Conservation (phyloP, 1,284 basidiomycete genomes). For the Kalmanozyma brasiliensis region DNA sequence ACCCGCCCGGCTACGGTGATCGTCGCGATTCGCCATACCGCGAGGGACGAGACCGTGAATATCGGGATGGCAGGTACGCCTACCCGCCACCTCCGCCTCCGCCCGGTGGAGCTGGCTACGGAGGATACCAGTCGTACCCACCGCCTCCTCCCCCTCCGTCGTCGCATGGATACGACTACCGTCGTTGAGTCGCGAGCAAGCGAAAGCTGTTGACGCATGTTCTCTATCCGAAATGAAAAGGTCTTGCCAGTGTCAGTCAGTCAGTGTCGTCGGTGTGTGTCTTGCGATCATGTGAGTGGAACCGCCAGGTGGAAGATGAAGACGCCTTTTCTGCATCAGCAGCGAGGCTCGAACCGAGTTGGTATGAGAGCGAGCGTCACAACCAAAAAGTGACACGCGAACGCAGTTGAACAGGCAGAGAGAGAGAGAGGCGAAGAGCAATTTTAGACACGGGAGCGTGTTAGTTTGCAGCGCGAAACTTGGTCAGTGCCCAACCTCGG, state of each 20-base stretch:
- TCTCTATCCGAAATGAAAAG: not conserved
- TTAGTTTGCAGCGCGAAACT: not conserved
- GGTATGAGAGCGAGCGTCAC: no score
- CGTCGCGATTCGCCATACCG: slow-evolving; percentile 42
- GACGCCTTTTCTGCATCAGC: no score
- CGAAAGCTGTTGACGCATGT: no score
- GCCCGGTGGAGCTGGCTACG: slow-evolving; percentile 27
- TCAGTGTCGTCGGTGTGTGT: no score
- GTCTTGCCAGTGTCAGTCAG: no score
- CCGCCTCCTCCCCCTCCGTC: slow-evolving; percentile 24
- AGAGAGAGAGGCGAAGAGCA: no score
- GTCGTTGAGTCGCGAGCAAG: slow-evolving; percentile 17
- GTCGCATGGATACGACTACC: slow-evolving; percentile 39
- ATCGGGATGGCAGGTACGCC: slow-evolving; percentile 35
- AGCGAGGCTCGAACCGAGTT: no score
- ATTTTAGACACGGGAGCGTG: not conserved
- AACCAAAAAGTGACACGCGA: no score
- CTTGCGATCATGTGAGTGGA: no score
- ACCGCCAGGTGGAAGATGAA: no score
- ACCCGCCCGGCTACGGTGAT: slow-evolving; percentile 26
- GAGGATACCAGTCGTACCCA: slow-evolving; percentile 24
- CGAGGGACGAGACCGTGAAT: slow-evolving; percentile 44
- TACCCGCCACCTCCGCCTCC: slow-evolving; percentile 39
- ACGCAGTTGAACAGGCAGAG: no score
- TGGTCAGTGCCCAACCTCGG: not conserved